Evolutionary conservation across 169 alveolate genomes (phyloP).

Genomic region (Prorocentrum cordatum): DNA sequence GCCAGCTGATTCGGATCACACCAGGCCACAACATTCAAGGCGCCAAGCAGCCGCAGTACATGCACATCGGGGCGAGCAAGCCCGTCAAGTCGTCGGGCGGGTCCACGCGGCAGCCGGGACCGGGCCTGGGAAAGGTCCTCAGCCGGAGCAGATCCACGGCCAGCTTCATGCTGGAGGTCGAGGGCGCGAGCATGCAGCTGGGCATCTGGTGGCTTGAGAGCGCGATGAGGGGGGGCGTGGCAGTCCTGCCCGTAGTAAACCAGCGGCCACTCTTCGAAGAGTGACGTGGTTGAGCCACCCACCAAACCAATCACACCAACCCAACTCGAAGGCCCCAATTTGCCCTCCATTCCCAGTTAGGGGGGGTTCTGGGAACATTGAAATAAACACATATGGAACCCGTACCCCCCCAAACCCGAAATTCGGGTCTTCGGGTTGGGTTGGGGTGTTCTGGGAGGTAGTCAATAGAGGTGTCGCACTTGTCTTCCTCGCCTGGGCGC

Average conservation of each 20-base stretch:
- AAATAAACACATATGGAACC: too few relatives aligned
- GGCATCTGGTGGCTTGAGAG: conserved; percentile 66
- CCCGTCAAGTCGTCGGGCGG: conserved; percentile 16
- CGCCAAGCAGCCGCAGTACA: conserved; percentile 8
- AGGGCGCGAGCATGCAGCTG: conserved; percentile 14
- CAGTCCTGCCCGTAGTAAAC: conserved; percentile 33
- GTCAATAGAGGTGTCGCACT: too few relatives aligned
- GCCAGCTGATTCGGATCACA: conserved; percentile 26
- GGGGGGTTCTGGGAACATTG: too few relatives aligned
- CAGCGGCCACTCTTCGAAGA: conserved; percentile 8
- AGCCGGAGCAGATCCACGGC: conserved; percentile 16
- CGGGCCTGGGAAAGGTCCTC: conserved; percentile 7
- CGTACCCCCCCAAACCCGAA: too few relatives aligned
- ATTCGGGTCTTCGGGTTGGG: too few relatives aligned
- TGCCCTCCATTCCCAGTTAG: too few relatives aligned
- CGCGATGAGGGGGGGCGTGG: conserved; percentile 49
- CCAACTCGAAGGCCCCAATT: too few relatives aligned
- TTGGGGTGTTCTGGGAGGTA: too few relatives aligned
- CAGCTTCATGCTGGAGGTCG: conserved; percentile 42
- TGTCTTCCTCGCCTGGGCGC: too few relatives aligned
- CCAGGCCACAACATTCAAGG: conserved; percentile 68
- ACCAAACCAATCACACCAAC: too few relatives aligned
- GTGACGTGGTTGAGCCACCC: too few relatives aligned
- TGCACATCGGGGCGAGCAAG: conserved; percentile 59
- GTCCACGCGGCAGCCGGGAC: conserved; percentile 24